These are phyloP conservation scores for Mortierella hygrophila DNA, from an alignment of 192 early-diverging fungal genomes.

Conservation along the genomic window DNA sequence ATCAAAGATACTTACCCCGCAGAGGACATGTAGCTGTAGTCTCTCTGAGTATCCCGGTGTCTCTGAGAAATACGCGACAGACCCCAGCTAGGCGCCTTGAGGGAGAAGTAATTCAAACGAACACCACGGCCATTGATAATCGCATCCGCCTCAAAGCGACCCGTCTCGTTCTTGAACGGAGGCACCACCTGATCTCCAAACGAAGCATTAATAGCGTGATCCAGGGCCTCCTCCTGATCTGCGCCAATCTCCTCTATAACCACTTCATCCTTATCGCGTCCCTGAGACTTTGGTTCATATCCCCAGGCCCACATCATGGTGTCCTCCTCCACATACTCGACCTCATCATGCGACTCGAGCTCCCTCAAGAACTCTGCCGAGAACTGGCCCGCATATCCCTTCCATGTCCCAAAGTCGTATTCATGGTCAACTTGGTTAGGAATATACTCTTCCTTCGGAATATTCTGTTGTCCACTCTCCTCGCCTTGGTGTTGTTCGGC, in stretches of 20 bases:
- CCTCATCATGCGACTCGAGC: constrained; percentile 62
- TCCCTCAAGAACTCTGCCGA: constrained; percentile 67
- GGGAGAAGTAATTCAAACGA: constrained; percentile 72
- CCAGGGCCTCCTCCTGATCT: neutral
- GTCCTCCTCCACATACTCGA: constrained; percentile 62
- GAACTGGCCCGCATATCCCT: constrained; percentile 77
- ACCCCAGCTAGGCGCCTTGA: constrained; percentile 78
- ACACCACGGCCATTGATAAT: constrained; percentile 83
- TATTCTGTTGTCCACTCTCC: neutral
- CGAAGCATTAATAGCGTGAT: neutral
- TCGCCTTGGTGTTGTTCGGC: neutral
- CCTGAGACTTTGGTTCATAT: constrained; percentile 6
- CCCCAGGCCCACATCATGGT: constrained; percentile 55
- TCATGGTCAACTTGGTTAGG: constrained; percentile 65
- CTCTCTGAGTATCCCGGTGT: constrained; percentile 50
- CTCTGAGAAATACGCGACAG: constrained; percentile 57
- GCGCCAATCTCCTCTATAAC: neutral
- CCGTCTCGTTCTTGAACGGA: neutral
- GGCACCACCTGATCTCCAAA: neutral
- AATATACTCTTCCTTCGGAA: constrained; percentile 5
- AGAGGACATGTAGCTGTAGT: constrained; percentile 69
- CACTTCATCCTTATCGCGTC: neutral
- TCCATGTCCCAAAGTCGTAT: constrained; percentile 67
- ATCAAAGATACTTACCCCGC: constrained; percentile 60
- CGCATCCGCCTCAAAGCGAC: constrained; percentile 66